phyloP scores from a whole-genome alignment of 768 basidiomycete genomes.

The Russula virescens region DNA sequence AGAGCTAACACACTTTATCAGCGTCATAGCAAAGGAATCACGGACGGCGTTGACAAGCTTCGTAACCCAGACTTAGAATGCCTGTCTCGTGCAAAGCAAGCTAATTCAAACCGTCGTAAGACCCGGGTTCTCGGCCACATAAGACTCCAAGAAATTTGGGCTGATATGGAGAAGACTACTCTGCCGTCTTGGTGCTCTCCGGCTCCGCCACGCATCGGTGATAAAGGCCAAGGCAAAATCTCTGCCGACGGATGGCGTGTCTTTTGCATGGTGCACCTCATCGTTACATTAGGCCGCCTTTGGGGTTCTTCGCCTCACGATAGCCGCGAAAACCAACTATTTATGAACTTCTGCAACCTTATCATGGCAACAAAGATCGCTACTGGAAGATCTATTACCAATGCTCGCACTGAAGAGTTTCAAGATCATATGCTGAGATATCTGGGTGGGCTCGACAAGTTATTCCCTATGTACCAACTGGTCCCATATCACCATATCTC shows the following conservation, averaged over 20 bases:
- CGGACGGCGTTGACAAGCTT: background rate
- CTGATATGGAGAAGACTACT: slow-evolving; percentile 15
- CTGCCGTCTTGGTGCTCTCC: slow-evolving; percentile 28
- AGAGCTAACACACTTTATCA: background rate
- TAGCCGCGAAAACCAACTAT: background rate
- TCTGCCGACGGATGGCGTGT: background rate
- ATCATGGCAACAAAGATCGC: background rate
- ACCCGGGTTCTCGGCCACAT: background rate
- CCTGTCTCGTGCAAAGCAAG: background rate
- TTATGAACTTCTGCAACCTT: background rate
- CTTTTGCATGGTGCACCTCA: background rate
- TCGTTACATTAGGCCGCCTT: background rate
- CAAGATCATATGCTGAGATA: slow-evolving; percentile 29
- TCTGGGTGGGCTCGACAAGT: slow-evolving; percentile 27
- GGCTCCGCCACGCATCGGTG: slow-evolving; percentile 22
- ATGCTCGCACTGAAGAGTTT: background rate
- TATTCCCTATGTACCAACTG: slow-evolving; percentile 26
- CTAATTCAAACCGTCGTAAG: background rate
- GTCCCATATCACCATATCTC: slow-evolving; percentile 35
- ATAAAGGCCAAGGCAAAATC: slow-evolving; percentile 25
- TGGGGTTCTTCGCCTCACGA: background rate
- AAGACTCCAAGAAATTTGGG: background rate
- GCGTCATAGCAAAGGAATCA: background rate
- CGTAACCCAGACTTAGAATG: background rate
- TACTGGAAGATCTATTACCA: background rate